Evolutionary conservation across 2,329 filamentous ascomycete species (phyloP).

Genomic region (Fusarium albosuccineum): DNA sequence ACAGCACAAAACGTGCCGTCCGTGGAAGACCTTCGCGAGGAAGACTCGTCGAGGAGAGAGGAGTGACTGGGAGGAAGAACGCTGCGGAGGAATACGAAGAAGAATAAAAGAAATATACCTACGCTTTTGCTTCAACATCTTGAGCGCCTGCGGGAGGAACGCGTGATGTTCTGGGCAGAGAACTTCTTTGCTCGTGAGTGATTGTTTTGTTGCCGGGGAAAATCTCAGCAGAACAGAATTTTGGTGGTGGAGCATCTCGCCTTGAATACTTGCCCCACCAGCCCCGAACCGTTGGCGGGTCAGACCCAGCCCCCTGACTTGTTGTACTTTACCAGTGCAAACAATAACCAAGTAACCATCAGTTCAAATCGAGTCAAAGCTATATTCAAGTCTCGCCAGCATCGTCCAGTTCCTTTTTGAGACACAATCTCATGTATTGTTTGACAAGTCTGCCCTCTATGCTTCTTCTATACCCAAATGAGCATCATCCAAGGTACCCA

Average conservation of each 20-base stretch:
- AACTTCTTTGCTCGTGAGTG: neutral
- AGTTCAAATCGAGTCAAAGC: no score
- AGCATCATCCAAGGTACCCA: no score
- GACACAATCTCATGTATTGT: no score
- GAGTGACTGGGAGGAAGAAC: conserved; percentile 50
- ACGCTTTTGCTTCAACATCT: neutral
- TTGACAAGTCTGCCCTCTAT: no score
- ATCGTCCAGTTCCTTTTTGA: no score
- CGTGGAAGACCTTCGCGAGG: conserved; percentile 51
- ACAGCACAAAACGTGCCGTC: conserved; percentile 53
- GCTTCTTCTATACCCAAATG: no score
- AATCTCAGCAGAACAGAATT: conserved; percentile 29
- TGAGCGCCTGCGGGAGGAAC: neutral
- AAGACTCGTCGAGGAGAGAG: conserved; percentile 51
- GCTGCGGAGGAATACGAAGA: conserved; percentile 38
- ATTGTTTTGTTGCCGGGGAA: conserved; percentile 18
- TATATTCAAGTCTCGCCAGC: no score
- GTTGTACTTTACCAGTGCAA: no score
- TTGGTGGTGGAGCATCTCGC: conserved; percentile 19
- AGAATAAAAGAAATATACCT: conserved; percentile 15
- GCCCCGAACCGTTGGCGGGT: conserved; percentile 28
- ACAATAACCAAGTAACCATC: no score
- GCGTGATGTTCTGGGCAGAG: no score
- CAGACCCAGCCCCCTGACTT: conserved; percentile 2
- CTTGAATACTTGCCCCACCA: neutral